Evolutionary conservation across 2,329 filamentous ascomycete species (phyloP), one percentile per base, ranked within the genome.

Genomic region (Colletotrichum viniferum): DNA sequence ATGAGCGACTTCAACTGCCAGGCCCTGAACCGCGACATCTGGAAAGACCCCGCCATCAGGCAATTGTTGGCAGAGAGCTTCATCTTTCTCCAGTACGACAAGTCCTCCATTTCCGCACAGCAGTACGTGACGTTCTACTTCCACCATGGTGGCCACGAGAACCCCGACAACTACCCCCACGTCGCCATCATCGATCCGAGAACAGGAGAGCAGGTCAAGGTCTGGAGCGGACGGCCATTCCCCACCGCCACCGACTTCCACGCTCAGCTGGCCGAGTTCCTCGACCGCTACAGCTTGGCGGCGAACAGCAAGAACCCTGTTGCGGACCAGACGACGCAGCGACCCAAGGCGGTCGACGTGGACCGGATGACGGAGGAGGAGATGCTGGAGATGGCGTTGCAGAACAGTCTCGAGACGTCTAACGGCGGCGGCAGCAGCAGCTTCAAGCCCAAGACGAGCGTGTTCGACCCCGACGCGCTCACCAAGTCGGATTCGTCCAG

Each of bases 191-290:
- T 99, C 77, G 97, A 99, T 80, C 97, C 97, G 3, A 91, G 97
- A 75, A 99, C 97, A 1, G 97, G 97, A 76, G 97, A 99, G 85
- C 96, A 98, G 84, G 95, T 99, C 83, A 99, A 99, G 86, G 91
- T 96, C 2, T 98, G 97, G 96, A 96, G 94, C 16, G 96, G 96
- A 2, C 89, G 91, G 10, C 95, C 96, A 2, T 94, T 96, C 69
- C 93, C 96, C 1, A 90, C 90, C 52, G 87, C 95, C 1, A 83
- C 90, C 12, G 96, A 98, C 16, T 98, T 99, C 79, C 91, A 98
- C 76, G 95, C 96, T 81, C 95, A 98, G 81, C 89, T 99, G 3
- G 94, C 95, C 81, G 96, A 98, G 84, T 99, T 99, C 80, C 90
- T 99, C n/a, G 97, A 98, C 82, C 92, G 97, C 28, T 99, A 98